These are phyloP conservation scores for Phialophora tarda DNA, from an alignment of 2,329 filamentous ascomycete species.

Conservation along the genomic window DNA sequence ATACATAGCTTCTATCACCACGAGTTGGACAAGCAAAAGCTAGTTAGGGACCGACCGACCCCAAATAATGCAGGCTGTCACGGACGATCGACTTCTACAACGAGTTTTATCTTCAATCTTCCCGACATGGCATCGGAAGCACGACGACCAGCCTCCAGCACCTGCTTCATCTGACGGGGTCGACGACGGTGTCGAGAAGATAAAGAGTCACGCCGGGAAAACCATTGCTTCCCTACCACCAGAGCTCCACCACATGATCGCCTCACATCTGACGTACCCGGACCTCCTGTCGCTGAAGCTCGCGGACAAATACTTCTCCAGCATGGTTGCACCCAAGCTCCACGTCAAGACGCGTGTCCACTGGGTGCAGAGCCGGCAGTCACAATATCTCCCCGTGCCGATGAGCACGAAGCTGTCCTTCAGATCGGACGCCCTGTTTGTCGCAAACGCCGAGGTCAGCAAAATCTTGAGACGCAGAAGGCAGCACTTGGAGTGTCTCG, in stretches of 20 bases:
- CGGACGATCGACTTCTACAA: neutral
- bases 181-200: neutral
- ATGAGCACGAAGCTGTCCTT: conserved; percentile 21
- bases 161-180: neutral
- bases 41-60: neutral
- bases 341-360: conserved; percentile 22
- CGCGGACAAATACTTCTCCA: conserved; percentile 41
- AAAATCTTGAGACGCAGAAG: conserved; percentile 27
- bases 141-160: neutral
- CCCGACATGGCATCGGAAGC: neutral
- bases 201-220: conserved; percentile 28
- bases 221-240: conserved; percentile 53
- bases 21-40: neutral
- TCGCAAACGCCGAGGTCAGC: conserved; percentile 32
- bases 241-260: conserved; percentile 43
- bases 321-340: conserved; percentile 7
- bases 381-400: conserved; percentile 24
- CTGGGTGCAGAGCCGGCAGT: conserved; percentile 25
- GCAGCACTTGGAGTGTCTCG: conserved; percentile 30
- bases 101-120: neutral
- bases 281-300: conserved; percentile 41
- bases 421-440: conserved; percentile 31
- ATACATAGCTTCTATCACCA: neutral
- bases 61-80: neutral
- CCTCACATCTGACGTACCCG: conserved; percentile 40